Evolutionary conservation across 345 rosid species (phyloP).

Genomic region (Eucalyptus shirleyi): DNA sequence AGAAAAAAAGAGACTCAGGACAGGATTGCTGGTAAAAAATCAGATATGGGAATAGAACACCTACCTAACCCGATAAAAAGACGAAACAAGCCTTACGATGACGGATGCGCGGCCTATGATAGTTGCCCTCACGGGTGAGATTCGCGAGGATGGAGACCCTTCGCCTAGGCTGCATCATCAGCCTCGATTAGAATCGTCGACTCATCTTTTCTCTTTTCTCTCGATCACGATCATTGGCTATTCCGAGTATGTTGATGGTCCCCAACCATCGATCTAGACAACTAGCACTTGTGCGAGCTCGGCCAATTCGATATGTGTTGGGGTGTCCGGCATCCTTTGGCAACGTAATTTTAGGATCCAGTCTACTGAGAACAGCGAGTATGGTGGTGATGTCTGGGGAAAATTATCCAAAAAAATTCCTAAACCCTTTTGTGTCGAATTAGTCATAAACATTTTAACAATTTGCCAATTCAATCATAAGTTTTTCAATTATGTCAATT

Average conservation of each 20-base stretch:
- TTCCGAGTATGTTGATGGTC: not conserved
- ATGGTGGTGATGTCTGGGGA: not conserved
- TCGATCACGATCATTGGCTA: not conserved
- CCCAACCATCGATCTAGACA: not conserved
- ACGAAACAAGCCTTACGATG: not conserved
- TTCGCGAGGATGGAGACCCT: not conserved
- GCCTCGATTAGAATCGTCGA: not conserved
- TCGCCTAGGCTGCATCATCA: not conserved
- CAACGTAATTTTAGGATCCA: not conserved
- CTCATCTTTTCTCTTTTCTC: not conserved
- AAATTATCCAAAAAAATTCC: not conserved
- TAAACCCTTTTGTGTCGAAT: too few relatives aligned
- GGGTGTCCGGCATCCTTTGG: not conserved
- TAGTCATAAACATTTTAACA: not conserved
- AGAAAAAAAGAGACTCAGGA: not conserved
- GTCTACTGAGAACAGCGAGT: not conserved
- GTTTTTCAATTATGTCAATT: too few relatives aligned
- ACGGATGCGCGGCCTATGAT: not conserved
- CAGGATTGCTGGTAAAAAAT: not conserved
- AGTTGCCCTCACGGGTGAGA: not conserved
- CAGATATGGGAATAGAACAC: not conserved
- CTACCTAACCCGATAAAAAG: too few relatives aligned
- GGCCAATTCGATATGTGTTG: not conserved
- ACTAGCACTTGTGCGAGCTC: not conserved
- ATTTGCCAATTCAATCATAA: not conserved